Base-by-base conservation (phyloP, 495 filamentous ascomycete genomes). In the Cairneyella variabilis region DNA sequence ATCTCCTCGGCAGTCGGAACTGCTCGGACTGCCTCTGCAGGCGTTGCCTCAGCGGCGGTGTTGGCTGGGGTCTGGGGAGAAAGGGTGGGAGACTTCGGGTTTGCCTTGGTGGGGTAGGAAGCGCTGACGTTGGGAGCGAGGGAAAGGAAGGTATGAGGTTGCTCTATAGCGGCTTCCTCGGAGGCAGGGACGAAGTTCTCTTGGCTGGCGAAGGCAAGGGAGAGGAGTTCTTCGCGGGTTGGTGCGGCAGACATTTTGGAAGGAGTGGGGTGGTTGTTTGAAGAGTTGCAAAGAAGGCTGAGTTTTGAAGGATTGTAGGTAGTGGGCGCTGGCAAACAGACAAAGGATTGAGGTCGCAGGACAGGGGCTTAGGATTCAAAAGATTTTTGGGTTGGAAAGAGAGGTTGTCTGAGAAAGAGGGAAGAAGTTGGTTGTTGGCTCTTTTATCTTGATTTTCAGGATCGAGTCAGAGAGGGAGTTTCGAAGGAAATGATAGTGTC, bases 101-200 rank as follows among this genome's bases (percentile, higher is more conserved):
- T 26, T 11, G 49, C 50, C 11, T n/a, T 26, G 6, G 40, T 18
- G 3, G 52, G 59, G 51, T 62, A 62, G 14, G 59, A 58, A 40
- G 56, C 53, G 27, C 43, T 47, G 14, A 50, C 51, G 17, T 48
- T 44, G 32, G 60, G 60, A 22, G 60, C 56, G 16, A 63, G 56
- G 18, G 60, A 50, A 48, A 63, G 56, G 54, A 58, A 61, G n/a
- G 27, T 48, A 21, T 47, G 47, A 22, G 38, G 47, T 23, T 20
- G 40, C 2, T 39, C 28, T 6, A 32, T 32, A 14, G 28, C 28
- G 28, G 26, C 22, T 23, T 30, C 42, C 26, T 54, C 50, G 12
- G 32, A 18, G 11, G 57, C 28, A 21, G 52, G 48, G 17, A 43
- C 20, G 22, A 49, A 46, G 26, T 46, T 52, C 17, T 57, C 48